These are phyloP conservation scores for Tritrichomonas foetus DNA, from an alignment of 208 protist genomes.

Conservation along the genomic window DNA sequence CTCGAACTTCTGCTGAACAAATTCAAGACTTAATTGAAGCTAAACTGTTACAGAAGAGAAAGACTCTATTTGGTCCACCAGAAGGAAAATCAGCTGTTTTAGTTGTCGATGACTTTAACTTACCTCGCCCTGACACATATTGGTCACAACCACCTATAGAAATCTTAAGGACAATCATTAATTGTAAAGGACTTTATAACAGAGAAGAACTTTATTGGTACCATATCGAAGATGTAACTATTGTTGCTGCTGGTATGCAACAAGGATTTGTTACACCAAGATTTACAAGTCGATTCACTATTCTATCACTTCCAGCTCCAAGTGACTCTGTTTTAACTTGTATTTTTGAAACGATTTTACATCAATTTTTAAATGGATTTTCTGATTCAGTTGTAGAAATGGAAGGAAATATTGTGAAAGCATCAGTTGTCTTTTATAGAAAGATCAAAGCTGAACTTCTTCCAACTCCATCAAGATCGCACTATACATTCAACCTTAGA, in stretches of 20 bases:
- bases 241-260: slow-evolving; percentile 54
- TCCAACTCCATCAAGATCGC: slow-evolving; percentile 61
- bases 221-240: slow-evolving; percentile 74
- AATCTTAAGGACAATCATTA: slow-evolving; percentile 87
- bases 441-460: slow-evolving; percentile 52
- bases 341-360: slow-evolving; percentile 63
- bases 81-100: slow-evolving; percentile 76
- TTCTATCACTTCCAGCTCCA: slow-evolving; percentile 49
- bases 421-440: slow-evolving; percentile 57
- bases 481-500: slow-evolving; percentile 68
- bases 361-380: slow-evolving; percentile 51
- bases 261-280: slow-evolving; percentile 73
- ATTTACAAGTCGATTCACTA: slow-evolving; percentile 92
- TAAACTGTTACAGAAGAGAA: slow-evolving; percentile 76
- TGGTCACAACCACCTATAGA: slow-evolving; percentile 90
- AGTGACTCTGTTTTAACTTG: slow-evolving; percentile 46
- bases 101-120: slow-evolving; percentile 94
- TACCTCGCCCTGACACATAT: slow-evolving; percentile 86
- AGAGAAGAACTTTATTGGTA: slow-evolving; percentile 85
- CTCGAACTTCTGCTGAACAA: slow-evolving; percentile 56
- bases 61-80: slow-evolving; percentile 83
- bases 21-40: slow-evolving; percentile 60
- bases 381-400: slow-evolving; percentile 48
- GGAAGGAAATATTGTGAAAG: slow-evolving; percentile 44
- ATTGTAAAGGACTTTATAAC: slow-evolving; percentile 90